Evolutionary conservation across 331 rosid genomes (phyloP).

Genomic region (Phaseolus coccineus): DNA sequence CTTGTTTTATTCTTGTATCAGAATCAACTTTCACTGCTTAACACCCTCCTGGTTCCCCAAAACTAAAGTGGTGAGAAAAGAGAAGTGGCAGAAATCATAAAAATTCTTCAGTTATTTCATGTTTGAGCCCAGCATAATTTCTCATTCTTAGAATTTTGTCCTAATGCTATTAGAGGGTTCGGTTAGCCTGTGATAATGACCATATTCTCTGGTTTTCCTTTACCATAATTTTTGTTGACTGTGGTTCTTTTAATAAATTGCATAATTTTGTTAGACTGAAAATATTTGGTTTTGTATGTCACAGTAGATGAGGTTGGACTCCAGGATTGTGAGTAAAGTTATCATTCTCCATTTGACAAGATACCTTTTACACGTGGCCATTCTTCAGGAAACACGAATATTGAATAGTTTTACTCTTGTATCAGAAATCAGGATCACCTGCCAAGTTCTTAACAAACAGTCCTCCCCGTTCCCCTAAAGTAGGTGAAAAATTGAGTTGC

Average conservation of each 20-base stretch:
- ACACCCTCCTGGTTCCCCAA: neutral
- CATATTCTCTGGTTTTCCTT: neutral
- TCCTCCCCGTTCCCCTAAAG: neutral
- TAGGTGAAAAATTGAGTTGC: neutral
- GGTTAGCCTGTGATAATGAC: neutral
- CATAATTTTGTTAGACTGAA: neutral
- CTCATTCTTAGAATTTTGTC: neutral
- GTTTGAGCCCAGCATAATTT: neutral
- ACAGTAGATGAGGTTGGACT: conserved; percentile 29
- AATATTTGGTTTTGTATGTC: conserved; percentile 22
- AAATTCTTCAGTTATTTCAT: neutral
- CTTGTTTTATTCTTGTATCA: neutral
- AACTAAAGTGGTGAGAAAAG: neutral
- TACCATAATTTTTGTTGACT: neutral
- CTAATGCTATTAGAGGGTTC: neutral
- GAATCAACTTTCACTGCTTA: neutral
- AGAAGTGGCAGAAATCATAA: neutral
- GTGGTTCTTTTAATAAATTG: neutral
- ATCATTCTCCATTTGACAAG: conserved; percentile 4
- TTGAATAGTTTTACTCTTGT: neutral
- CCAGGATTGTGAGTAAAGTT: conserved; percentile 30
- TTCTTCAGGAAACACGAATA: conserved; percentile 9
- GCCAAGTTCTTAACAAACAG: neutral
- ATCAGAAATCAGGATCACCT: neutral
- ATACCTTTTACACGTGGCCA: conserved; percentile 14